Conservation (phyloP, 352 stramenopile genomes). For the Saprolegnia diclina region DNA sequence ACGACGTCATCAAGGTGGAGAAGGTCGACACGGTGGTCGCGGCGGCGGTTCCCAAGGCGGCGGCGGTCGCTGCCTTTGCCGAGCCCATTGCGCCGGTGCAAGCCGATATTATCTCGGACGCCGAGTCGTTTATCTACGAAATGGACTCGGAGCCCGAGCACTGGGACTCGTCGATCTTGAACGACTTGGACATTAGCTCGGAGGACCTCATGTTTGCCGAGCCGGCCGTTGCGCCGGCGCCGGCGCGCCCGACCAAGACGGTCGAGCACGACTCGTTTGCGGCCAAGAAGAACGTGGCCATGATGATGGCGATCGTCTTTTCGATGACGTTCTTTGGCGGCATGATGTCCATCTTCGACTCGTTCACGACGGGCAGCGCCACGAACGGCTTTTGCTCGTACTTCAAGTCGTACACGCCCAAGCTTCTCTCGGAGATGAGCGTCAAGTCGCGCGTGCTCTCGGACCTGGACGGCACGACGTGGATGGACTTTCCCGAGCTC, state of each 20-base stretch:
- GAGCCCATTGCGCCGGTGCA: not conserved
- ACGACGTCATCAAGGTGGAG: constrained; percentile 25
- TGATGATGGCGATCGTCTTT: constrained; percentile 88
- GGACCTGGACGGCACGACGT: constrained; percentile 84
- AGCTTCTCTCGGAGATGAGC: constrained; percentile 80
- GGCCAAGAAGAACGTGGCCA: constrained; percentile 84
- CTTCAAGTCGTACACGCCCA: constrained; percentile 66
- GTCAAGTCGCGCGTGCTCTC: constrained; percentile 79
- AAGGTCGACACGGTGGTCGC: constrained; percentile 2
- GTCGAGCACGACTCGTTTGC: constrained; percentile 33
- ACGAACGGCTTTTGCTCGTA: constrained; percentile 64
- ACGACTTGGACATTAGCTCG: constrained; percentile 25
- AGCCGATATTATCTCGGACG: constrained; percentile 14
- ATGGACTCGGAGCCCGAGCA: constrained; percentile 40
- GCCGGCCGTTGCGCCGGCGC: not conserved
- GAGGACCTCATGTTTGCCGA: constrained; percentile 19
- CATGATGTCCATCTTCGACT: constrained; percentile 58
- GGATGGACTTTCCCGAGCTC: constrained; percentile 80
- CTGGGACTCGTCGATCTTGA: constrained; percentile 28
- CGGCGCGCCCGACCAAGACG: constrained; percentile 11
- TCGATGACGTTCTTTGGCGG: constrained; percentile 81
- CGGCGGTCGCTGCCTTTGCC: not conserved
- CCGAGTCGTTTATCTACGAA: constrained; percentile 43
- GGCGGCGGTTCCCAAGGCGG: not conserved
- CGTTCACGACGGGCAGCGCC: constrained; percentile 51